Conservation (phyloP, 257 asterid species). For the Nicotiana noctiflora region DNA sequence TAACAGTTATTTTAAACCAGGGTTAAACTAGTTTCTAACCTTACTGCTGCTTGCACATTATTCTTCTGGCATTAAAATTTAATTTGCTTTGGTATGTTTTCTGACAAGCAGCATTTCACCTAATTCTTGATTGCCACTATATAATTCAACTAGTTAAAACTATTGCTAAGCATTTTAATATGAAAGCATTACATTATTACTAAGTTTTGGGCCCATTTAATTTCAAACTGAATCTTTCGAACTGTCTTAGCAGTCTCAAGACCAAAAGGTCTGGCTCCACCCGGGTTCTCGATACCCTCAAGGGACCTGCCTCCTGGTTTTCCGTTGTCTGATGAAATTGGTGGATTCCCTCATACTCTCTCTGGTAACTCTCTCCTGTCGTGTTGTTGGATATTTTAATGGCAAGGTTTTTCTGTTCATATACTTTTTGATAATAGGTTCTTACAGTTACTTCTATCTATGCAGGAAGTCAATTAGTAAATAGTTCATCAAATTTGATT, state of each 20-base stretch:
- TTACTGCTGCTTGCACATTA: background rate
- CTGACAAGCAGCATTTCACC: background rate
- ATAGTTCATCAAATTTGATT: constrained; percentile 28
- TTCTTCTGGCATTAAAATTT: background rate
- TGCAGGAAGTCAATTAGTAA: constrained; percentile 49
- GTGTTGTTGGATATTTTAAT: background rate
- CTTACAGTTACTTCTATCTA: background rate
- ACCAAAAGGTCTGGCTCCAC: constrained; percentile 65
- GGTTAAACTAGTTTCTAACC: background rate
- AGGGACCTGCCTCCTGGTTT: constrained; percentile 90
- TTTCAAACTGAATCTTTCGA: background rate
- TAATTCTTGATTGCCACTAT: background rate
- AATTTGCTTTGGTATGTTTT: background rate
- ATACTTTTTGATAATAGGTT: background rate
- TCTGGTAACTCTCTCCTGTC: constrained; percentile 37
- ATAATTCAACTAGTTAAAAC: background rate
- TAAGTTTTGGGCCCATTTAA: background rate
- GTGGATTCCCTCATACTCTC: constrained; percentile 33
- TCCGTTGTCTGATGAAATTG: constrained; percentile 42
- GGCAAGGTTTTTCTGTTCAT: background rate
- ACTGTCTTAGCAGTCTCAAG: constrained; percentile 43
- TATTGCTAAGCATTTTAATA: background rate
- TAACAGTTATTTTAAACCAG: background rate
- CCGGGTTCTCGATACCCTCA: constrained; percentile 65
- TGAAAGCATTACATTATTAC: background rate